Base-by-base conservation (phyloP, 305 asterid species). In the Fraxinus greggii region DNA sequence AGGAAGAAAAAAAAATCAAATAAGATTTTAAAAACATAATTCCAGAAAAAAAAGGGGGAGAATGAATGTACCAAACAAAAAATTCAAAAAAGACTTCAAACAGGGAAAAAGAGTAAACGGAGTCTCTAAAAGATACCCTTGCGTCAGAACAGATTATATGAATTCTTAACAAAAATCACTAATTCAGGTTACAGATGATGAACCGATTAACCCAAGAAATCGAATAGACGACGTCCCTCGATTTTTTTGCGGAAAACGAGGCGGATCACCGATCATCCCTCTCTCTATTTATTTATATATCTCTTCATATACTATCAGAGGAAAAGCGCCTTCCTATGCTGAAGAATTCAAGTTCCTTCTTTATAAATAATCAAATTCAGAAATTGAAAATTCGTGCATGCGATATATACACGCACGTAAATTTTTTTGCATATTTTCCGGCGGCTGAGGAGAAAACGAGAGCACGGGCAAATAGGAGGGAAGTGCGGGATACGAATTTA, bases 11-110 rank as follows among this genome's bases (percentile, higher is more conserved):
- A 40, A 5, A n/a, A 2, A 38, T 13, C 67, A 35, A 21, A 24
- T 29, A 29, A 33, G 56, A 3, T 7, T 4, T 33, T 70, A 78
- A 67, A n/a, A 24, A 77, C 84, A 67, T 56, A 67, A 17, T 86
- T 77, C 90, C 15, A 29, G 29, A 7, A 21, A 26, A 67, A 67
- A 9, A 35, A 36, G 1, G 1, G 13, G 38, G 15, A 67, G 23
- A 10, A 26, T 1, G 38, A 67, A 28, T 78, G 86, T 82, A 85
- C 92, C 90, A 23, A 56, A 82, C 80, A 45, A 82, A 86, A 80
- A 86, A 83, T 81, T 81, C 85, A 85, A 80, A 77, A 54, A 5
- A 76, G 82, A 83, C 74, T 79, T 81, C 78, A 83, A 63, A 63
- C 72, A 24, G 33, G 72, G 12, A 28, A 23, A 24, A 51, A 23